A percentile compares a stretch with the other conserved stretches of the same genome.
Conservation (phyloP, 768 basidiomycete genomes). For the Lactarius psammicola region DNA sequence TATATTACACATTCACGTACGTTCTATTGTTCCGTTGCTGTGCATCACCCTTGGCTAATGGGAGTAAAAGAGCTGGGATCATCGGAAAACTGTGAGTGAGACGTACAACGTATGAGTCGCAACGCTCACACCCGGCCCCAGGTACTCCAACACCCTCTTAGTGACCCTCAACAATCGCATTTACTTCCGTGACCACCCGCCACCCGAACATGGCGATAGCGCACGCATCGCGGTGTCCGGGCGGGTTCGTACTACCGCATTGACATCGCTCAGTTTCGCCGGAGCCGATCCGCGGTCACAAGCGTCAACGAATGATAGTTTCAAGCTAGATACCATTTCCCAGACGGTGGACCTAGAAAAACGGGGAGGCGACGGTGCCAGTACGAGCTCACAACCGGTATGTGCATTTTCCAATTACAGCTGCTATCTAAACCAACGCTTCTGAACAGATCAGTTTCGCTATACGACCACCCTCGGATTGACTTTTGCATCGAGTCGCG, state of each 20-base stretch:
- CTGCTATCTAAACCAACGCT: neutral
- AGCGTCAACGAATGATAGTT: neutral
- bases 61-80: constrained; percentile 24
- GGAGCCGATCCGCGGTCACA: neutral
- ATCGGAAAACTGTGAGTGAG: constrained; percentile 27
- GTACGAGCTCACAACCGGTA: neutral
- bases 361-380: neutral
- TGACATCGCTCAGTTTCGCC: neutral
- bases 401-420: neutral
- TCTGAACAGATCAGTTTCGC: neutral
- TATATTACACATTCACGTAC: constrained; percentile 13
- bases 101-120: neutral
- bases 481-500: neutral
- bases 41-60: neutral
- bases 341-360: neutral
- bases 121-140: neutral
- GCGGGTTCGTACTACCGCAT: neutral
- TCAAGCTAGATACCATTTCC: neutral
- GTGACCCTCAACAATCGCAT: constrained; percentile 30
- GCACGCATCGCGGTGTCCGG: neutral
- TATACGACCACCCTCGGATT: neutral
- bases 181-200: constrained; percentile 17
- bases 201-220: neutral
- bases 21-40: neutral
- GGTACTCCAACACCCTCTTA: constrained; percentile 32